Evolutionary conservation across 2,329 filamentous ascomycete species (phyloP), one percentile per base, ranked within the genome.

Genomic region (Cryphonectria naterciae): DNA sequence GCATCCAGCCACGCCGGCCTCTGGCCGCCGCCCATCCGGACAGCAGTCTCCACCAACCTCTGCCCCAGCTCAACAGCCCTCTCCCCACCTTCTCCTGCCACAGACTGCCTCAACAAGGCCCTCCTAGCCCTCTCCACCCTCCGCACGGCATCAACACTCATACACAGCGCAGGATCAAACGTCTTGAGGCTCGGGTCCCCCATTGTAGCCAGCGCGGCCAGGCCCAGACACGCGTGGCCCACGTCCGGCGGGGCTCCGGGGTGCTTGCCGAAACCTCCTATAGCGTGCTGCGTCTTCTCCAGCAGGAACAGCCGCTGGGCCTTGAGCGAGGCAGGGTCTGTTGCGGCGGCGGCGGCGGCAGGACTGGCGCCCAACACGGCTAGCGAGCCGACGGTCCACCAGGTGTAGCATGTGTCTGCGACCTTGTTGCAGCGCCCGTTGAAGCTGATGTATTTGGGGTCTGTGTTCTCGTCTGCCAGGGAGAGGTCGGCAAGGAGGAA

Each of bases 401-500:
- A 99, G 32, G 90, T 92, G 80, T 99, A 99, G 82, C 96, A 99
- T 0, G 96, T 98, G 81, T 99, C 96, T 13, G 93, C 92, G 64
- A 91, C 87, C 80, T 99, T 99, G 83, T 97, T 98, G 78, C 89
- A 90, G 65, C 96, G 90, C 37, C 96, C 96, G 77, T 97, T 97
- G 82, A 97, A 94, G 13, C 95, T 96, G 1, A 93, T 87, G 13
- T 83, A 80, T 25, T 76, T 71, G 1, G 69, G 19, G 5, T 56
- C 17, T 1, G 60, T 37, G 11, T 73, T 67, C 37, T 73, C 70
- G 28, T 80, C 77, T 15, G 79, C 77, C 1, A 82, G 70, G 3
- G 76, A 76, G 32, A 84, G 75, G 7, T 77, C 76, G 0, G 80
- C 79, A n/a, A 84, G 75, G 2, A 77, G 67, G 49, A 80, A 79